Percentiles rank a stretch among this genome's conserved stretches.
Evolutionary conservation across 331 rosid species (phyloP).

Genomic region (Spiraea crenata): DNA sequence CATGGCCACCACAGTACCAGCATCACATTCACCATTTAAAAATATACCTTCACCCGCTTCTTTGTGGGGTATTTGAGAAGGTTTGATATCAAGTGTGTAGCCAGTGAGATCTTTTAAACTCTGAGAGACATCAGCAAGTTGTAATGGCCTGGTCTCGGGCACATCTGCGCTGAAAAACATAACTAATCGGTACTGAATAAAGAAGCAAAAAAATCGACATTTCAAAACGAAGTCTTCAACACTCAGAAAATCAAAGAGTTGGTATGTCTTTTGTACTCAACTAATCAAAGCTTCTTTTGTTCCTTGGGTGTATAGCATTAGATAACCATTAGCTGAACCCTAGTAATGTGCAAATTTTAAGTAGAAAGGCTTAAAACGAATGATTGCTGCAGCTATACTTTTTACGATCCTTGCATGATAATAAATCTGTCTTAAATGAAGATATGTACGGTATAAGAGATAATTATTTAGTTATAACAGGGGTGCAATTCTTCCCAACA

Average conservation of each 20-base stretch:
- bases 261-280: background rate
- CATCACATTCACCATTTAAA: constrained; percentile 66
- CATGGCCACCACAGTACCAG: constrained; percentile 70
- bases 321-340: too few species aligned
- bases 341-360: too few species aligned
- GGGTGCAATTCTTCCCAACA: background rate
- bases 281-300: background rate
- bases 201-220: background rate
- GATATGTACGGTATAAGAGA: too few species aligned
- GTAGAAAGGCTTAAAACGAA: too few species aligned
- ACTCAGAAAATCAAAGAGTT: background rate
- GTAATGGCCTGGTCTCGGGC: constrained; percentile 56
- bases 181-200: constrained; percentile 35
- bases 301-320: too few species aligned
- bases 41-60: constrained; percentile 84
- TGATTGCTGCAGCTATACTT: too few species aligned
- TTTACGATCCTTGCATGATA: too few species aligned
- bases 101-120: constrained; percentile 65
- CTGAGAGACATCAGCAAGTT: constrained; percentile 54
- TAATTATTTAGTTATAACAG: too few species aligned
- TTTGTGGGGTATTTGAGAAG: constrained; percentile 70
- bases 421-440: too few species aligned
- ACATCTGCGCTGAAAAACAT: constrained; percentile 61
- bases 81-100: constrained; percentile 61
- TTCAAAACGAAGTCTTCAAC: background rate